Conservation (phyloP, 1,284 basidiomycete species). For the Pulveroboletus sp. region DNA sequence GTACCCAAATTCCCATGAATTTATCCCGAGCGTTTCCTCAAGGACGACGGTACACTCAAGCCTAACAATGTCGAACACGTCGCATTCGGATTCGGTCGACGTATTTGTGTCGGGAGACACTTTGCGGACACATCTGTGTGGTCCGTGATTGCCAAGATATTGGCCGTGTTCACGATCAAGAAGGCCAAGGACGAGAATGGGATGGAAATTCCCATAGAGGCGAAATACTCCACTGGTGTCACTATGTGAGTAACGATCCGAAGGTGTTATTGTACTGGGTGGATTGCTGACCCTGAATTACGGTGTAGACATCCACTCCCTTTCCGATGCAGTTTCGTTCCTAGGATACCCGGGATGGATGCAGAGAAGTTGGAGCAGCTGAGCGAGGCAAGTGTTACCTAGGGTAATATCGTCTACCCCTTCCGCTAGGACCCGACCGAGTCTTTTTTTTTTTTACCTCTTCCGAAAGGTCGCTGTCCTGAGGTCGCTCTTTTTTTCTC, state of each 20-base stretch:
- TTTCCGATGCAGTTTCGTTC: background rate
- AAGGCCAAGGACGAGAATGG: slow-evolving; percentile 19
- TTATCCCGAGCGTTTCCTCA: slow-evolving; percentile 19
- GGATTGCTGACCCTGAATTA: background rate
- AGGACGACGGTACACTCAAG: slow-evolving; percentile 16
- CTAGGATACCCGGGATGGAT: background rate
- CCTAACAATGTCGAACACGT: slow-evolving; percentile 10
- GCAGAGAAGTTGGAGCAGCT: background rate
- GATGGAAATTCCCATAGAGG: slow-evolving; percentile 18
- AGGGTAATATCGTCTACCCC: too few species aligned
- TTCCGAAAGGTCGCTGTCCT: too few species aligned
- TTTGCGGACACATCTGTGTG: slow-evolving; percentile 21
- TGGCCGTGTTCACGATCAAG: slow-evolving; percentile 19
- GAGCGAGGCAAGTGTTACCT: background rate
- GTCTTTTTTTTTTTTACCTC: too few species aligned
- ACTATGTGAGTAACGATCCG: slow-evolving; percentile 11
- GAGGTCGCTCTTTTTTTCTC: too few species aligned
- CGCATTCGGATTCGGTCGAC: slow-evolving; percentile 19
- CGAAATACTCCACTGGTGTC: slow-evolving; percentile 8
- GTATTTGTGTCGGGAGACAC: slow-evolving; percentile 12
- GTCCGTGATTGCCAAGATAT: slow-evolving; percentile 12
- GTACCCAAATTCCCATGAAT: slow-evolving; percentile 6
- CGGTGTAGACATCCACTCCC: background rate
- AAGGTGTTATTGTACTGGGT: background rate
- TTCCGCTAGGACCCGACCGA: too few species aligned